Evolutionary conservation across 441 rosid genomes (phyloP).

Genomic region (Viola pubescens): DNA sequence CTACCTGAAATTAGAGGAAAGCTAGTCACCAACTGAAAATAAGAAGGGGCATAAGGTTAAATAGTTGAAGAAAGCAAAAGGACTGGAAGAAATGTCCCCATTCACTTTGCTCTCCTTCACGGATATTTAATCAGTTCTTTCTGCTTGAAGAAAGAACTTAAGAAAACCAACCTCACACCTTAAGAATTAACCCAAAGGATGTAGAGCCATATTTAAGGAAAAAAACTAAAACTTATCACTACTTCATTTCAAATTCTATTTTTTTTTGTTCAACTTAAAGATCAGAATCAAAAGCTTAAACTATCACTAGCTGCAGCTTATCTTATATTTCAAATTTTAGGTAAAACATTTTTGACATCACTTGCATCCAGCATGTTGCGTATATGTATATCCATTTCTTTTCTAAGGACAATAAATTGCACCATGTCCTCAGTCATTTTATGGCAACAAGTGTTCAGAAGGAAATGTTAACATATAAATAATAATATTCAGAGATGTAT

Average conservation of each 20-base stretch:
- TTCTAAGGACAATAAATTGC: not conserved
- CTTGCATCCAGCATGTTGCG: no score
- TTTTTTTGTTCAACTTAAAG: no score
- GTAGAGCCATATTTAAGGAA: not conserved
- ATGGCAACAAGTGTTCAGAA: not conserved
- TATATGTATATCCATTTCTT: not conserved
- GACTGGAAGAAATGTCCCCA: not conserved
- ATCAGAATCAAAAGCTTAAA: no score
- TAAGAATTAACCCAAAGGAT: not conserved
- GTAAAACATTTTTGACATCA: no score
- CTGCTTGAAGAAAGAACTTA: not conserved
- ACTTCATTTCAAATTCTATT: no score
- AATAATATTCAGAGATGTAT: no score
- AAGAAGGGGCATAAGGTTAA: not conserved
- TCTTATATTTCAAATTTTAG: no score
- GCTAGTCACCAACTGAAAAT: not conserved
- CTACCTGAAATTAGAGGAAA: slow-evolving; percentile 39
- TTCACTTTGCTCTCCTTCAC: not conserved
- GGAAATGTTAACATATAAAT: not conserved
- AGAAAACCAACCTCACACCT: not conserved
- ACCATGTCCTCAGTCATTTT: not conserved
- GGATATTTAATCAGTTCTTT: not conserved
- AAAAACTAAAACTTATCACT: no score
- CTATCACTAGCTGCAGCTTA: no score
- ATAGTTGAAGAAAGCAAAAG: not conserved